Conservation (phyloP, 148 eudicot genomes). For the Polygonum maritimum region DNA sequence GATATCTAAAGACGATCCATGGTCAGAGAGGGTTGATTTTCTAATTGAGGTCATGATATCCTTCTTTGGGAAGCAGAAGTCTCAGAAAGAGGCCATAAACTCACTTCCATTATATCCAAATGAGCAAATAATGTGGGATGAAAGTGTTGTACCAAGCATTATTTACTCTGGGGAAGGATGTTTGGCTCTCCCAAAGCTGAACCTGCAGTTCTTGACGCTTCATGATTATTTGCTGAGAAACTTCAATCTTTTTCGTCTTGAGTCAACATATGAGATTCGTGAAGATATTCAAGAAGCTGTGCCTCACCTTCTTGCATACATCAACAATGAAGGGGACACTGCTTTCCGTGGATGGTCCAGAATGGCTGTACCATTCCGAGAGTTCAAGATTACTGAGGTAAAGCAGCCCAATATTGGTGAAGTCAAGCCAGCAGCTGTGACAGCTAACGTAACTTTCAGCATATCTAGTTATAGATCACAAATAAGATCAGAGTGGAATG, state of each 20-base stretch:
- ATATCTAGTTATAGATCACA: constrained; percentile 83
- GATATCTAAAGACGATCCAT: constrained; percentile 76
- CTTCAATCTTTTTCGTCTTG: constrained; percentile 97
- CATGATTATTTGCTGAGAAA: constrained; percentile 94
- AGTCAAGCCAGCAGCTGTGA: constrained; percentile 89
- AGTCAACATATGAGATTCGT: constrained; percentile 96
- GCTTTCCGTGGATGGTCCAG: constrained; percentile 99
- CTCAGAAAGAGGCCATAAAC: constrained; percentile 95
- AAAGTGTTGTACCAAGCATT: constrained; percentile 97
- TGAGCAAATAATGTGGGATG: constrained; percentile 99
- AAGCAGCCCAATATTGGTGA: constrained; percentile 99
- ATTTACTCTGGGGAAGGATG: constrained; percentile 99
- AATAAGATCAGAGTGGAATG: constrained; percentile 94
- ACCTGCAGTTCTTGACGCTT: constrained; percentile 87
- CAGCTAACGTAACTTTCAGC: constrained; percentile 73
- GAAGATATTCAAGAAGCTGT: constrained; percentile 98
- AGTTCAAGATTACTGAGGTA: constrained; percentile 69
- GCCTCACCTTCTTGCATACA: constrained; percentile 84
- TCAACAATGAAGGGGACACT: constrained; percentile 84
- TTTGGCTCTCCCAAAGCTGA: constrained; percentile 92
- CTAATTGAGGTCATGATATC: constrained; percentile 94
- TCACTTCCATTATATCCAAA: constrained; percentile 97
- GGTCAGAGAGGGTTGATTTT: constrained; percentile 96
- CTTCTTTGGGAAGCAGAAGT: constrained; percentile 82
- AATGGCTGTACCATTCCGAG: constrained; percentile 93